Conservation (phyloP, 2,329 filamentous ascomycete species). For the Myriosclerotinia duriaeana region DNA sequence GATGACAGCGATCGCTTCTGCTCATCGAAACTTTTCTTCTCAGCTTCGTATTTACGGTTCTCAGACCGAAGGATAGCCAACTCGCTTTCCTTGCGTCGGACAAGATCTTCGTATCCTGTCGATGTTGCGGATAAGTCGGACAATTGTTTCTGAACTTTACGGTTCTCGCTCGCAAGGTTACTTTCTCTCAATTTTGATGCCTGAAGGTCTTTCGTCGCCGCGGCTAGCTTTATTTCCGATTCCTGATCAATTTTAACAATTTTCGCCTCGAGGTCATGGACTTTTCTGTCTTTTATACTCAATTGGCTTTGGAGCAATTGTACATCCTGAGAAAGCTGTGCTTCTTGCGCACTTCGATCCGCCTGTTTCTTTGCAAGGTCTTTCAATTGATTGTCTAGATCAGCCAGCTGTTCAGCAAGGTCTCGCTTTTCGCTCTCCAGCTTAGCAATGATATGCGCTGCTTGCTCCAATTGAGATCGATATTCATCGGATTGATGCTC, state of each 20-base stretch:
- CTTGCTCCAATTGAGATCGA: conserved; percentile 84
- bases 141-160: conserved; percentile 79
- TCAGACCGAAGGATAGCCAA: conserved; percentile 81
- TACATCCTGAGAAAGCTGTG: conserved; percentile 76
- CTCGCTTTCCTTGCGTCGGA: conserved; percentile 92
- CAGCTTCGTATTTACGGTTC: conserved; percentile 77
- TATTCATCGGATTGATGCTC: conserved; percentile 81
- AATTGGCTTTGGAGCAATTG: conserved; percentile 91
- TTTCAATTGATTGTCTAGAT: conserved; percentile 69
- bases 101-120: conserved; percentile 90
- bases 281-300: conserved; percentile 82
- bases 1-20: conserved; percentile 69
- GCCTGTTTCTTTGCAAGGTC: conserved; percentile 70
- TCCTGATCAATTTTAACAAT: conserved; percentile 85
- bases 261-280: conserved; percentile 81
- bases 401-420: conserved; percentile 63
- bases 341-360: conserved; percentile 73
- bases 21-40: conserved; percentile 74
- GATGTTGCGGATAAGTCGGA: conserved; percentile 86
- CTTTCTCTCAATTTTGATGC: conserved; percentile 70
- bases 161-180: conserved; percentile 76
- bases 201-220: conserved; percentile 76
- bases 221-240: conserved; percentile 78
- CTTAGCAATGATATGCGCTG: conserved; percentile 78
- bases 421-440: conserved; percentile 84